Base-by-base conservation (phyloP, 2,329 filamentous ascomycete species). In the Uncinocarpus reesii region DNA sequence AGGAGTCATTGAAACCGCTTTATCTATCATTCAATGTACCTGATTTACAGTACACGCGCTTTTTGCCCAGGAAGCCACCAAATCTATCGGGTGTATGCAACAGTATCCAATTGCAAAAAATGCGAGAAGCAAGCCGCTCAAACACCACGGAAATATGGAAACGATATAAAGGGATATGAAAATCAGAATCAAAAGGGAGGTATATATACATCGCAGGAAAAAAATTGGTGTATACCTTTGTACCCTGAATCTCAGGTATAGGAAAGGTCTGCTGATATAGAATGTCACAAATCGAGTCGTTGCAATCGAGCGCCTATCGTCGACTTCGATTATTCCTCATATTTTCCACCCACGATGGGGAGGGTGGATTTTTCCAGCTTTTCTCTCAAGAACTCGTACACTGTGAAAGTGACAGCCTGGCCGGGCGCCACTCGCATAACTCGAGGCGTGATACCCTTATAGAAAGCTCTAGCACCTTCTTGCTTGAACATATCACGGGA, bases 381-480 rank as follows among this genome's bases (percentile, higher is more conserved):
- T 52, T 81, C 78, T 70, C 81, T 86, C 52, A 89, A 69, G 64
- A 65, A 87, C 66, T 89, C 84, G 65, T 89, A 89, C 56, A 89
- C 84, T 1, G 68, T 82, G 58, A 84, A 84, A 2, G 80, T 84
- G 37, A 84, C 80, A 15, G 81, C 92, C 73, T 98, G 92, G 40
- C 92, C 92, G 6, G 92, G 92, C 21, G 92, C 92, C 47, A 98
- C 92, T 62, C 92, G 81, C 88, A 96, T 96, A 58, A 98, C 85
- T 59, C 92, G 80, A 5, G 92, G 92, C 40, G 92, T 98, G 69
- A 98, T 98, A 60, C 92, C 92, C 77, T 96, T 96, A 76, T 95
- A 98, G 71, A 98, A 98, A 41, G 92, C 92, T 60, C 87, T 82
- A 57, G 90, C 75, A 29, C 92, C 92, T 71, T 98, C 92, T 71